Evolutionary conservation across 2,329 filamentous ascomycete genomes (phyloP).

Genomic region (Parastagonospora nodorum): DNA sequence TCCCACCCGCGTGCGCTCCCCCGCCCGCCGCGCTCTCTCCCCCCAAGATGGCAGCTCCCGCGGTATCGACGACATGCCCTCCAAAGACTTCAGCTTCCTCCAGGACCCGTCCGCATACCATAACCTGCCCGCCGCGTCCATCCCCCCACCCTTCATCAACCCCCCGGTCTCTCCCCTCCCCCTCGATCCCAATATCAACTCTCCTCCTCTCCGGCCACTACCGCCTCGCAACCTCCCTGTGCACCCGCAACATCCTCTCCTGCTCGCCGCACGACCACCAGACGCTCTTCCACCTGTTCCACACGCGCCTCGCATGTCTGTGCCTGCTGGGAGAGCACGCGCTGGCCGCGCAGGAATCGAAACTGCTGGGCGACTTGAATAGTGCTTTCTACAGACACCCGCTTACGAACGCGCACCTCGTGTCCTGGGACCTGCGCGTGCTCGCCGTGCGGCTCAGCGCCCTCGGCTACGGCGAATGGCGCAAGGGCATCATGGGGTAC

Average conservation of each 20-base stretch:
- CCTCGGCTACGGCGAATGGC: constrained; percentile 81
- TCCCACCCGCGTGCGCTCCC: constrained; percentile 27
- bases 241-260: constrained; percentile 64
- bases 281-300: constrained; percentile 76
- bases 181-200: constrained; percentile 64
- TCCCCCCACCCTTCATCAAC: constrained; percentile 70
- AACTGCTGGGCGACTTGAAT: constrained; percentile 65
- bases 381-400: constrained; percentile 58
- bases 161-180: constrained; percentile 66
- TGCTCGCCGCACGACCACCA: constrained; percentile 62
- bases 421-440: constrained; percentile 86
- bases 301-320: constrained; percentile 80
- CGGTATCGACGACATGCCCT: constrained; percentile 44
- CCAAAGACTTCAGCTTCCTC: constrained; percentile 69
- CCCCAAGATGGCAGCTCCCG: constrained; percentile 23
- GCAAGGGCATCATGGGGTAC: constrained; percentile 85
- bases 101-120: constrained; percentile 63
- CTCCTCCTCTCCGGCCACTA: constrained; percentile 78
- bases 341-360: constrained; percentile 64
- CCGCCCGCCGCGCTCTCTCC: constrained; percentile 22
- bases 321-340: constrained; percentile 72
- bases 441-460: constrained; percentile 83
- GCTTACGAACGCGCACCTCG: constrained; percentile 60
- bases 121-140: constrained; percentile 68
- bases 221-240: constrained; percentile 74